A percentile compares a stretch with the other conserved stretches of the same genome.
Evolutionary conservation across 257 asterid species (phyloP).

Genomic region (Solanum gracilifrons): DNA sequence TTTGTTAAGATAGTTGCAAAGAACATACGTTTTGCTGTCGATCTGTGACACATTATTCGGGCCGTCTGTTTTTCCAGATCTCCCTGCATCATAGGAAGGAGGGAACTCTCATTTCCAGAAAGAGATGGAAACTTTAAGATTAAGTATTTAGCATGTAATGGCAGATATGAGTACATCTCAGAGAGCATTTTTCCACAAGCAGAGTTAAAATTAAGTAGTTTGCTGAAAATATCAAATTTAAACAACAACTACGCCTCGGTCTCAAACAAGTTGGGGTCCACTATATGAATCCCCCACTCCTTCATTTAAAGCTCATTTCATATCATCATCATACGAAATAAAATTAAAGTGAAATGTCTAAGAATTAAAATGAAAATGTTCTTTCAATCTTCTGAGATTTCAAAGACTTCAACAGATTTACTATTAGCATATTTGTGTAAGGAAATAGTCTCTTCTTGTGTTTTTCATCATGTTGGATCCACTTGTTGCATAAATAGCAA

Average conservation of each 20-base stretch:
- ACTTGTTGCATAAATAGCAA: neutral
- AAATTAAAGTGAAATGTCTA: neutral
- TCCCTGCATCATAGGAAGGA: slow-evolving; percentile 26
- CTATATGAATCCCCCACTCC: neutral
- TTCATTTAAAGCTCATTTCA: neutral
- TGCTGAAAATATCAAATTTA: neutral
- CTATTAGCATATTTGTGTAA: neutral
- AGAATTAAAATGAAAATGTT: neutral
- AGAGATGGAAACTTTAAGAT: neutral
- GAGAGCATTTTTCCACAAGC: neutral
- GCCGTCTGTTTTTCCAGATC: slow-evolving; percentile 31
- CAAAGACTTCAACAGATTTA: neutral
- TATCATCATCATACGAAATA: neutral
- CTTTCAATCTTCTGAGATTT: neutral
- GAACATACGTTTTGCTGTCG: slow-evolving; percentile 39
- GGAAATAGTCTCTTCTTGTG: neutral
- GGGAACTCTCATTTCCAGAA: neutral
- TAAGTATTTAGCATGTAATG: neutral
- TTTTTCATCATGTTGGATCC: neutral
- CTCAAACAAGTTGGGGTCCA: neutral
- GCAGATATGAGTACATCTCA: neutral
- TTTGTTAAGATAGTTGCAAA: neutral
- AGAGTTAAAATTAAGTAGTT: neutral
- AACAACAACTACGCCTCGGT: neutral
- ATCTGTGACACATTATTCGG: slow-evolving; percentile 18